A percentile compares a stretch with the other conserved stretches of the same genome.
Conservation (phyloP, 768 basidiomycete species). For the Tylopilus subfusipes region DNA sequence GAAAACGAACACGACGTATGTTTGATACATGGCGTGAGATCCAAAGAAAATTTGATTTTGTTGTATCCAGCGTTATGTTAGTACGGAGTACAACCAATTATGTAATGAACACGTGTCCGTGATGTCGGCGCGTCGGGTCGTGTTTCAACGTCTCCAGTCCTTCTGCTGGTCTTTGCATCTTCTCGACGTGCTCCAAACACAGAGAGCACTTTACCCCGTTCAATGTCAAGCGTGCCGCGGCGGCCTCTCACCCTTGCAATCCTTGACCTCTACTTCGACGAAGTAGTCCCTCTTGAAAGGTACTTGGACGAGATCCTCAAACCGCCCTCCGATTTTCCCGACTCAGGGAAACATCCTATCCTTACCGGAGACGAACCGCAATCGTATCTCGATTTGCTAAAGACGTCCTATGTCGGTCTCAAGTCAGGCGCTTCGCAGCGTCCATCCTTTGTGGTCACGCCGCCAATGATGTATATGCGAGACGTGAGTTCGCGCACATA, state of each 20-base stretch:
- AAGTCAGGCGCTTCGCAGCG: conserved; percentile 20
- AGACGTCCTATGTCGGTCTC: conserved; percentile 45
- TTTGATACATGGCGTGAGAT: background rate
- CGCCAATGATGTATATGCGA: conserved; percentile 49
- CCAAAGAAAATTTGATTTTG: no score
- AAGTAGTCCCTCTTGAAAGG: conserved; percentile 36
- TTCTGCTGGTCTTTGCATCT: background rate
- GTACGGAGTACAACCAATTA: no score
- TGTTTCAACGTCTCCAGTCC: no score
- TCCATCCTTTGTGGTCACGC: conserved; percentile 28
- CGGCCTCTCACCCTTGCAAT: conserved; percentile 30
- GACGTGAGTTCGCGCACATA: conserved; percentile 39
- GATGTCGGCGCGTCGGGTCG: background rate
- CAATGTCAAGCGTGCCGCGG: conserved; percentile 2
- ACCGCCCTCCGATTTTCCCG: conserved; percentile 11
- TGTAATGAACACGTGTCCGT: background rate
- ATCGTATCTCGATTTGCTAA: conserved; percentile 38
- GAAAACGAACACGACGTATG: background rate
- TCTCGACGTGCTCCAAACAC: background rate
- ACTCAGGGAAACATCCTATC: conserved; percentile 1
- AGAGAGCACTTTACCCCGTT: background rate
- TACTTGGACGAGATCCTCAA: conserved; percentile 41
- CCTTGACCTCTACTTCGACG: conserved; percentile 43
- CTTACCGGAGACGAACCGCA: conserved; percentile 21
- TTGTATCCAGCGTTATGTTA: no score